Conservation (phyloP, 768 basidiomycete genomes). For the Phanerochaete sordida region DNA sequence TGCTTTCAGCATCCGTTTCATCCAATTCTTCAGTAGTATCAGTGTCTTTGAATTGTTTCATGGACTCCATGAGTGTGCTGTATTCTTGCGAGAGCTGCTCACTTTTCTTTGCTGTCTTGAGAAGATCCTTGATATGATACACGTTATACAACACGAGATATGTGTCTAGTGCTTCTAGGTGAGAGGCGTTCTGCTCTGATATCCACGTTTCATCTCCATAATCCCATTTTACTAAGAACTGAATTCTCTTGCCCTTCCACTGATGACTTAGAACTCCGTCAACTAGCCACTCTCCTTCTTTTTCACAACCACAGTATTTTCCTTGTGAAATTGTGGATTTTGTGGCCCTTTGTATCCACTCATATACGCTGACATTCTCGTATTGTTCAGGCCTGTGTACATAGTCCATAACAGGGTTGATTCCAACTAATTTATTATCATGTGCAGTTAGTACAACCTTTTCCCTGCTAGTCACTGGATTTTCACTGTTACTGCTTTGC, state of each 20-base stretch:
- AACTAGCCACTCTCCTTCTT: background rate
- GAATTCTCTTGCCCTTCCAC: slow-evolving; percentile 13
- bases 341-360: slow-evolving; percentile 14
- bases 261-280: background rate
- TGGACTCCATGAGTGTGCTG: no score
- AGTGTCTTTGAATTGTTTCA: no score
- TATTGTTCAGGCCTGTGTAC: slow-evolving; percentile 14
- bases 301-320: background rate
- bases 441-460: background rate
- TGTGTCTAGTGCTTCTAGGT: background rate
- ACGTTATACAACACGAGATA: background rate
- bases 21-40: no score
- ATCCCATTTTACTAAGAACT: background rate
- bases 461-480: no score
- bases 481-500: no score
- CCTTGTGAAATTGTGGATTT: background rate
- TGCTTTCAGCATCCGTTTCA: no score
- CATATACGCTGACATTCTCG: slow-evolving; percentile 17
- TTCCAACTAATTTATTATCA: background rate
- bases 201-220: background rate
- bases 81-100: no score
- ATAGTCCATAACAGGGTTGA: slow-evolving; percentile 1
- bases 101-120: no score
- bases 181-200: background rate
- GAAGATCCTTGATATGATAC: background rate